Evolutionary conservation across 2,329 filamentous ascomycete genomes (phyloP), one percentile per base, ranked within the genome.

Genomic region (Ceratocystis lukuohia): DNA sequence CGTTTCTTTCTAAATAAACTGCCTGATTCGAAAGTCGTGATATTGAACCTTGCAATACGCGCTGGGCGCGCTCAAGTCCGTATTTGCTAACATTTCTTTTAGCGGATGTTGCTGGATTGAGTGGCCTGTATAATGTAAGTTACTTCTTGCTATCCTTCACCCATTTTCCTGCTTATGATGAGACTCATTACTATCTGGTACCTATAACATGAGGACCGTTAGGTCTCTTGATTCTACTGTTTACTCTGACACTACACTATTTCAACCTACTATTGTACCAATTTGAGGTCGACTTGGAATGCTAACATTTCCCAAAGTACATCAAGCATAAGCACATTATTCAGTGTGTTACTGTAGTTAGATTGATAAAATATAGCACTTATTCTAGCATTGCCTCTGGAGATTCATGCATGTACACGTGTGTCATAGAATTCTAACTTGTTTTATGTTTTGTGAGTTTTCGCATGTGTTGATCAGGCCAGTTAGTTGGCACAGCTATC

Each of bases 171-270:
- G 74, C 72, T 73, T 71, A 83, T 91, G 89, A 93, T 92, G 89
- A 93, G 82, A 85, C 73, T 76, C 63, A 64, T 56, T 64, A 68
- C 65, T 80, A 92, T 95, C 89, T 96, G 91, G 91, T 91, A 96
- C 91, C 91, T 96, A 91, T 96, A 94, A 91, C 91, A 84, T 89
- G 87, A 94, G 85, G 80, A 62, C 65, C 64, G 64, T 66, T 68
- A 68, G 61, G 65, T 68, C 64, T 64, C n/a, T 66, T 68, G 67
- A 68, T 66, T 68, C 64, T 66, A 66, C 65, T 68, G 61, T 68
- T 68, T 68, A 68, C 59, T 68, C 66, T 68, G 66, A 68, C 57
- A 62, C 41, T 45, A 37, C 57, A 33, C 28, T 15, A 10, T 30
- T 8, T 50, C 20, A 12, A 37, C 22, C 46, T 62, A 22, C 22